Evolutionary conservation across 2,329 filamentous ascomycete genomes (phyloP).

Genomic region (Apiospora sp.): DNA sequence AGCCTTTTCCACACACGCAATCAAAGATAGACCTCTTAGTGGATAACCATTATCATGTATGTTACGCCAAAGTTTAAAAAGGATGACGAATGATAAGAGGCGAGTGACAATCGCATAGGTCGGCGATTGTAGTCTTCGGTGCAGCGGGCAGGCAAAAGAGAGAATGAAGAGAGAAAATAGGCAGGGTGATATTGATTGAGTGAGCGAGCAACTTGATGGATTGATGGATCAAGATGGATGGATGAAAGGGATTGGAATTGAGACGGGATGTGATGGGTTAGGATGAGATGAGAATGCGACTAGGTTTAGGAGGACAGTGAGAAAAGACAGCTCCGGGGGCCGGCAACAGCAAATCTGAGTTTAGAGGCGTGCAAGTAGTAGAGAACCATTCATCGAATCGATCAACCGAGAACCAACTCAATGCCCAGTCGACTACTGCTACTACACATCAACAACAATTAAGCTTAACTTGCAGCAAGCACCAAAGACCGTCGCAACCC

Average conservation of each 20-base stretch:
- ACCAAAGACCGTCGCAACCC: conserved; percentile 7
- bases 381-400: conserved; percentile 16
- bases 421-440: conserved; percentile 20
- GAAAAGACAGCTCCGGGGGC: conserved; percentile 16
- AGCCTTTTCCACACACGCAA: conserved; percentile 18
- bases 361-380: conserved; percentile 17
- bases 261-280: conserved; percentile 8
- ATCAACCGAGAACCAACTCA: conserved; percentile 21
- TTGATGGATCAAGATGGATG: conserved; percentile 31
- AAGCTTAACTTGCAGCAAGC: conserved; percentile 16
- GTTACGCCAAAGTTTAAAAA: conserved; percentile 1
- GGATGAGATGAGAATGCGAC: conserved; percentile 20
- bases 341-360: conserved; percentile 21
- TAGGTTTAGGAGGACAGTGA: conserved; percentile 16
- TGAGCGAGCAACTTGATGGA: conserved; percentile 21
- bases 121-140: neutral
- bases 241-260: conserved; percentile 17
- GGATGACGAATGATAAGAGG: neutral
- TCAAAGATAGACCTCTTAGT: conserved; percentile 14
- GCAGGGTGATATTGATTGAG: neutral
- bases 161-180: neutral
- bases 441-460: conserved; percentile 22
- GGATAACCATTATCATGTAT: conserved; percentile 16
- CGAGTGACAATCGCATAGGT: neutral
- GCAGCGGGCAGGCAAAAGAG: neutral